These are phyloP conservation scores for Cordyceps farinosa DNA, from an alignment of 2,329 filamentous ascomycete species.

Conservation along the genomic window DNA sequence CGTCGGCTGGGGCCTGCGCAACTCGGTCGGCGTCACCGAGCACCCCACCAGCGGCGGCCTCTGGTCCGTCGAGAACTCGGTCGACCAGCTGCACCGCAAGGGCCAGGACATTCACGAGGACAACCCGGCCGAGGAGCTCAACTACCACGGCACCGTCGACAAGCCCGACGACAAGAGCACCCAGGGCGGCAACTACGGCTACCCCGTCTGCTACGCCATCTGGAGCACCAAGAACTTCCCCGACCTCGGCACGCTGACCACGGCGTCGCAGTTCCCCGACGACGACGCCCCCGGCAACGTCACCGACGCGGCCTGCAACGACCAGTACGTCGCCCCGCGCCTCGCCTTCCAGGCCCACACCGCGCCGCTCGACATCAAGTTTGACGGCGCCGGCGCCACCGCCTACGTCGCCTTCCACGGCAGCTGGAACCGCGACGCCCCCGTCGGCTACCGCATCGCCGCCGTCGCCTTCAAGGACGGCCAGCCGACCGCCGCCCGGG, in stretches of 20 bases:
- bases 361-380: conserved; percentile 69
- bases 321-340: conserved; percentile 45
- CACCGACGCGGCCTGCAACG: conserved; percentile 44
- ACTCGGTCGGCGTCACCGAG: conserved; percentile 68
- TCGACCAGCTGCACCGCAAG: conserved; percentile 58
- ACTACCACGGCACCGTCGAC: conserved; percentile 62
- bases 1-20: conserved; percentile 67
- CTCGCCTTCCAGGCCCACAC: conserved; percentile 62
- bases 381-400: conserved; percentile 52
- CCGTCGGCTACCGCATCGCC: conserved; percentile 46
- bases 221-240: conserved; percentile 53
- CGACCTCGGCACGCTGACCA: conserved; percentile 36
- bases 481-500: conserved; percentile 35
- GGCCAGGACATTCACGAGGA: conserved; percentile 61
- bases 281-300: conserved; percentile 31
- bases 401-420: conserved; percentile 71
- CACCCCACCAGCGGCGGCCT: conserved; percentile 51
- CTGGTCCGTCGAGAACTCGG: conserved; percentile 66
- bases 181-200: conserved; percentile 60
- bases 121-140: conserved; percentile 72
- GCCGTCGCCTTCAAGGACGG: conserved; percentile 40
- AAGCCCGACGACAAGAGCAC: conserved; percentile 25
- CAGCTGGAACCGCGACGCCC: conserved; percentile 51
- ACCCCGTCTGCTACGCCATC: conserved; percentile 65
- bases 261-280: conserved; percentile 49